phyloP scores from a whole-genome alignment of 306 rosid species.

The Corylus americana region DNA sequence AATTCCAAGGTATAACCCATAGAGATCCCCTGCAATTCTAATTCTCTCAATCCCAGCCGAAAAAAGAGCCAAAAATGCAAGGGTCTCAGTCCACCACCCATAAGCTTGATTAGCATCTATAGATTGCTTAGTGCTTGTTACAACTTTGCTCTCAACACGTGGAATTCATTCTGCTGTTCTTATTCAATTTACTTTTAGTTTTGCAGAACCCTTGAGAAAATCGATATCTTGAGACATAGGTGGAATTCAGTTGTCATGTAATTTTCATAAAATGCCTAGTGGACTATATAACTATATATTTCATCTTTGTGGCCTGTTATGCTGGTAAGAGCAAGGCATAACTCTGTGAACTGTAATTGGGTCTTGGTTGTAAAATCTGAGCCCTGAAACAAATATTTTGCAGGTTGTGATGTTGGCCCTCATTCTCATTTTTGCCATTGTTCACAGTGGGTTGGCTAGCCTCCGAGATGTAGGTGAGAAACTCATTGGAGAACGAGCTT shows the following conservation, averaged over 20 bases:
- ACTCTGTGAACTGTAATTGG: not conserved
- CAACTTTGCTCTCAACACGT: not conserved
- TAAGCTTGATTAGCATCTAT: not conserved
- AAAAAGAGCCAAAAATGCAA: no score
- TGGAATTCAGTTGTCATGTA: not conserved
- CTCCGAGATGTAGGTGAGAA: conserved; percentile 82
- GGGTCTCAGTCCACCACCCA: not conserved
- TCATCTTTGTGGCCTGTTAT: not conserved
- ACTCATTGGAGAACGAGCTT: conserved; percentile 84
- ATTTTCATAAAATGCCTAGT: not conserved
- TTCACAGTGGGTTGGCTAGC: conserved; percentile 92
- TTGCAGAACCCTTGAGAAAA: not conserved
- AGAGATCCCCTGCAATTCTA: no score
- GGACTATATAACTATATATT: not conserved
- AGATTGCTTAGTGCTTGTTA: not conserved
- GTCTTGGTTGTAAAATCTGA: conserved; percentile 27
- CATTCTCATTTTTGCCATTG: conserved; percentile 64
- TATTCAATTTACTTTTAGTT: not conserved
- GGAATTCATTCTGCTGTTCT: not conserved
- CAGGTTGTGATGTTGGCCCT: conserved; percentile 85
- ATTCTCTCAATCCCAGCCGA: no score
- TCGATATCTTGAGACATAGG: not conserved
- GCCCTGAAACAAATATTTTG: conserved; percentile 33
- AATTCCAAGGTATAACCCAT: not conserved
- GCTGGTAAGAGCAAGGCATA: not conserved